phyloP scores from a whole-genome alignment of 2,329 filamentous ascomycete genomes.

The Geosmithia putterillii region DNA sequence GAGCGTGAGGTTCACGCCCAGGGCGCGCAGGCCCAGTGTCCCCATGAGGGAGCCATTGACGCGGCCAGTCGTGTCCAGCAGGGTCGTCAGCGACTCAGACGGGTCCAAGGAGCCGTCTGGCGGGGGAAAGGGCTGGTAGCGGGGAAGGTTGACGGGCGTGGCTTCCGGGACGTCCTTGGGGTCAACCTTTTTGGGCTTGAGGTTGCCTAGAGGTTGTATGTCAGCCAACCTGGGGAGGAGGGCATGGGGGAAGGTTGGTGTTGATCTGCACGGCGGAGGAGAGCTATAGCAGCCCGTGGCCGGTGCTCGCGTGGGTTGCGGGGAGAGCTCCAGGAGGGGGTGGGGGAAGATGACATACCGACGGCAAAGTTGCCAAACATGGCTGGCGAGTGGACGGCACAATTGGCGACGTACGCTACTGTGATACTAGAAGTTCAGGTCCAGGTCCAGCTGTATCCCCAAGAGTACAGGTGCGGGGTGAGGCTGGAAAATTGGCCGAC shows the following conservation, averaged over 20 bases:
- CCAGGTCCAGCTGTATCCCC: too few relatives aligned
- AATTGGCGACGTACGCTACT: too few relatives aligned
- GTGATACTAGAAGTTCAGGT: too few relatives aligned
- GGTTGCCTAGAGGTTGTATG: neutral
- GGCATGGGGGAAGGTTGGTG: too few relatives aligned
- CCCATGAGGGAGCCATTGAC: slow-evolving; percentile 20
- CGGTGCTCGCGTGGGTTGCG: too few relatives aligned
- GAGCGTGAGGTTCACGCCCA: slow-evolving; percentile 42
- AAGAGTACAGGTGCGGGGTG: too few relatives aligned
- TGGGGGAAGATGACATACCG: neutral
- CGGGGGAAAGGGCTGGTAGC: slow-evolving; percentile 23
- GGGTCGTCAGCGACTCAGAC: slow-evolving; percentile 27
- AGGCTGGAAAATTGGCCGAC: too few relatives aligned
- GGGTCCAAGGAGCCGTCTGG: slow-evolving; percentile 14
- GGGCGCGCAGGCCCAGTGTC: slow-evolving; percentile 39
- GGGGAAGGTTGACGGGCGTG: slow-evolving; percentile 41
- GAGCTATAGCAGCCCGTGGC: neutral
- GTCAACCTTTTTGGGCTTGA: slow-evolving; percentile 18
- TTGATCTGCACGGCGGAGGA: neutral
- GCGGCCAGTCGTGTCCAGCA: slow-evolving; percentile 42
- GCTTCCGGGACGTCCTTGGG: slow-evolving; percentile 43
- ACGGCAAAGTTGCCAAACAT: neutral
- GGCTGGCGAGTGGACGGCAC: too few relatives aligned
- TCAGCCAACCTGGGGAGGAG: too few relatives aligned
- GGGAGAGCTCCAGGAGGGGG: too few relatives aligned